Conservation (phyloP, 1,139 yeast genomes). For the Blastobotrys elegans region DNA sequence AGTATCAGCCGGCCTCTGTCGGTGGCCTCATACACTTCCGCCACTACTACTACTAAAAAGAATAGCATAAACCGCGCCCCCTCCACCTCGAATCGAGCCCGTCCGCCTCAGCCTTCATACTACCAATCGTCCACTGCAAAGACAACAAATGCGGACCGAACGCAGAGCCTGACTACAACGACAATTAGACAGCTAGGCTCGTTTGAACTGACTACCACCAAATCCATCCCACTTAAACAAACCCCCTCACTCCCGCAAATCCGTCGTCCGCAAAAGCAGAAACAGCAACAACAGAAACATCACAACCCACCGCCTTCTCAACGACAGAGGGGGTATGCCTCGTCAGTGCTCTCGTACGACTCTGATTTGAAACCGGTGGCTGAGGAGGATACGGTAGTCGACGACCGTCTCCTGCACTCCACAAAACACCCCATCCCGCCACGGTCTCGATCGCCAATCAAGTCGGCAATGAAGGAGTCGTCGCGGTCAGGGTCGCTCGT, state of each 20-base stretch:
- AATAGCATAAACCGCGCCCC: neutral
- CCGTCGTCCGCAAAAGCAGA: constrained; percentile 1
- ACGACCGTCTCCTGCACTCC: neutral
- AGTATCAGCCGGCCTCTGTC: constrained; percentile 1
- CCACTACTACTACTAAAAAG: neutral
- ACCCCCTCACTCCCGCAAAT: neutral
- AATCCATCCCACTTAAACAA: constrained; percentile 7
- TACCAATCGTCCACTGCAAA: constrained; percentile 5
- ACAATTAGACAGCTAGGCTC: constrained; percentile 37
- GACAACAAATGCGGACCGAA: constrained; percentile 27
- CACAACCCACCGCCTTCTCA: neutral
- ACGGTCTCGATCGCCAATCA: constrained; percentile 30
- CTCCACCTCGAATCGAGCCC: constrained; percentile 13
- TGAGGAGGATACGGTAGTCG: constrained; percentile 32
- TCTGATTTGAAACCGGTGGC: constrained; percentile 33
- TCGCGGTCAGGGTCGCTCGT: constrained; percentile 13
- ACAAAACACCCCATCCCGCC: constrained; percentile 24
- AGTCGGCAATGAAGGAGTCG: constrained; percentile 30
- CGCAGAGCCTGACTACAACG: constrained; percentile 37
- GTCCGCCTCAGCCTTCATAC: constrained; percentile 15
- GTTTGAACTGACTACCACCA: constrained; percentile 31
- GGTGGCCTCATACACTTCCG: constrained; percentile 7
- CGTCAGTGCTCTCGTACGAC: constrained; percentile 30
- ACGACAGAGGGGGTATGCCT: constrained; percentile 20
- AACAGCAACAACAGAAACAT: neutral